phyloP scores from a whole-genome alignment of 306 rosid species.

The Vigna trinervia region DNA sequence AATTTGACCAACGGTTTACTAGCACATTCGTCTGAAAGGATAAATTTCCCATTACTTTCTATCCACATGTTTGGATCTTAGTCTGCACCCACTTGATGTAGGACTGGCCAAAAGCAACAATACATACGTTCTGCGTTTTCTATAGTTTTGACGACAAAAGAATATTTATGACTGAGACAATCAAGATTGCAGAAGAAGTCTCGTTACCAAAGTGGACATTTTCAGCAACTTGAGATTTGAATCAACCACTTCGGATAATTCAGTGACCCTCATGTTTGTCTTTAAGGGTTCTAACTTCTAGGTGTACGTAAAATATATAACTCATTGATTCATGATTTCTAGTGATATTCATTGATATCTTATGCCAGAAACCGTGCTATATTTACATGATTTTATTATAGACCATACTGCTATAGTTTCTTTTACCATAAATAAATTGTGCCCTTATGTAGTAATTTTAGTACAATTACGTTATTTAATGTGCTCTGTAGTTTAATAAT shows the following conservation, averaged over 20 bases:
- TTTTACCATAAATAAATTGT: too few species aligned
- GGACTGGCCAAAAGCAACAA: too few species aligned
- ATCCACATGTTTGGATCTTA: not conserved
- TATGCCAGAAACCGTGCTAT: too few species aligned
- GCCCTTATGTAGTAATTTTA: too few species aligned
- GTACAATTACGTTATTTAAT: slow-evolving; percentile 12
- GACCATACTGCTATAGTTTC: too few species aligned
- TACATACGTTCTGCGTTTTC: too few species aligned
- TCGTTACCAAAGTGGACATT: slow-evolving; percentile 8
- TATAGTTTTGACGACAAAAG: too few species aligned
- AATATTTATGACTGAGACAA: not conserved
- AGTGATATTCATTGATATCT: too few species aligned
- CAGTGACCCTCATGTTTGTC: not conserved
- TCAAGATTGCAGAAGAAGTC: slow-evolving; percentile 26
- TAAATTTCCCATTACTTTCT: slow-evolving; percentile 10
- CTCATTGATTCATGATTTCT: slow-evolving; percentile 3
- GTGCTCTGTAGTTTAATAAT: slow-evolving; percentile 6
- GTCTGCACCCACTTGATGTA: too few species aligned
- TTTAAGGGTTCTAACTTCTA: slow-evolving; percentile 12
- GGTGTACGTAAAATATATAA: not conserved
- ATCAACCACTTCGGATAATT: slow-evolving; percentile 1
- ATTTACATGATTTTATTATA: too few species aligned
- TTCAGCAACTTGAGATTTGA: not conserved
- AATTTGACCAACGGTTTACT: slow-evolving; percentile 4
- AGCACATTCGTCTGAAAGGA: slow-evolving; percentile 6